Evolutionary conservation across 2,329 filamentous ascomycete species (phyloP).

Genomic region (Calonectria multiphialidica): DNA sequence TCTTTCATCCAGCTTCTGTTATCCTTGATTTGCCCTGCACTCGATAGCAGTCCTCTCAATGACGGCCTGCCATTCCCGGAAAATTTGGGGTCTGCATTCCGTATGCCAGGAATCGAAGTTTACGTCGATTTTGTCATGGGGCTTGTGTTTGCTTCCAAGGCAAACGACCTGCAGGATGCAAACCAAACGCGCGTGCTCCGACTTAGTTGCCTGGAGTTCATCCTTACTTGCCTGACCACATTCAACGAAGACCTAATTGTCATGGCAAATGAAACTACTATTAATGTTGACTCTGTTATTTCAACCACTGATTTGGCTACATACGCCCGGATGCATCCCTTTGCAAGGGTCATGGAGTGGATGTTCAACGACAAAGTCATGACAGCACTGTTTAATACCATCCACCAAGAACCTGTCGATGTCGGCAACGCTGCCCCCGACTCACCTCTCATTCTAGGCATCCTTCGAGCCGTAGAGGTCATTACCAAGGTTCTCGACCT

Average conservation of each 20-base stretch:
- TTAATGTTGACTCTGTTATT: constrained; percentile 82
- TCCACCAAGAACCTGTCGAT: constrained; percentile 81
- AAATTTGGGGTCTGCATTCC: constrained; percentile 80
- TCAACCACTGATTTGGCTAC: constrained; percentile 78
- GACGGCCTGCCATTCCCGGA: constrained; percentile 90
- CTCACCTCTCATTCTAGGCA: constrained; percentile 84
- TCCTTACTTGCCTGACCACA: constrained; percentile 79
- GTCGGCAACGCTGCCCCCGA: constrained; percentile 80
- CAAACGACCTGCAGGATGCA: constrained; percentile 73
- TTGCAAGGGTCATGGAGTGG: constrained; percentile 97
- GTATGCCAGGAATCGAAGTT: constrained; percentile 86
- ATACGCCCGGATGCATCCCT: constrained; percentile 92
- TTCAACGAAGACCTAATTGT: constrained; percentile 97
- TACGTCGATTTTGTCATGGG: constrained; percentile 94
- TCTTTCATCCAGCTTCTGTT: constrained; percentile 85
- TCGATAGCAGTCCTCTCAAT: constrained; percentile 71
- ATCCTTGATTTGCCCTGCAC: constrained; percentile 76
- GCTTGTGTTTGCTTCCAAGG: constrained; percentile 77
- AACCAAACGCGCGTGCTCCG: constrained; percentile 80
- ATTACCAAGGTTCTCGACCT: constrained; percentile 86
- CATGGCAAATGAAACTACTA: constrained; percentile 82
- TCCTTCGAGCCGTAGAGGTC: constrained; percentile 85
- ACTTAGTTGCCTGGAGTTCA: constrained; percentile 86
- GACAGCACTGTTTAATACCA: constrained; percentile 79
- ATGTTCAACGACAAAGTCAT: constrained; percentile 94